Base-by-base conservation (phyloP, 345 rosid species). In the Aurinia saxatilis region DNA sequence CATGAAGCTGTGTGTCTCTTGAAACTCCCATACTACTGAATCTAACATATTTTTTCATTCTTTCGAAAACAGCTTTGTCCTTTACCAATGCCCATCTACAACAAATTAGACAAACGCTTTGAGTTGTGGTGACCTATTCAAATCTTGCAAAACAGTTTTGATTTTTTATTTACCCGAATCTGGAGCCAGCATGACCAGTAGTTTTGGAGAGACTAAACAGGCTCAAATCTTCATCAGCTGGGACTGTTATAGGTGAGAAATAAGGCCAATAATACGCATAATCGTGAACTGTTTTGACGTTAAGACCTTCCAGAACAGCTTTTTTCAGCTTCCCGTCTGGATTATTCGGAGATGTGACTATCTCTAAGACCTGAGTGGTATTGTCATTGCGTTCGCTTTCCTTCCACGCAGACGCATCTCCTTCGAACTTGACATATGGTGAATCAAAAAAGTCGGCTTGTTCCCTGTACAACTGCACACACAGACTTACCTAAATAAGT, bases 341-440 rank as follows among this genome's bases (percentile, higher is more conserved):
- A 69, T 90, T 90, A 75, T 87, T 84, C 0, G 97, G 95, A 37
- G 91, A 75, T 17, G 95, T 84, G 1, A 84, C 95, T 42, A 90
- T 67, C 71, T 90, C 95, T 49, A 90, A 67, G 6, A 80, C 17
- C 16, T 73, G 38, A 21, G 19, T 54, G 2, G 41, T 31, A 5
- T 30, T 61, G 55, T 75, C 75, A 10, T 8, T 65, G 8, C 69
- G 63, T 50, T 63, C 50, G 74, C 57, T 9, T 60, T 48, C 6
- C 7, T 40, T 50, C 66, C 66, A 59, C 9, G 1, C 38, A 41
- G 72, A 50, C 1, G 66, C 60, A 49, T 89, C 91, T 52, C 96
- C 96, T 66, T 66, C 65, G 33, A 78, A 86, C 54, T 64, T 46
- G 61, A 47, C 71, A 19, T 70, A 61, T 31, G 1, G 44, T 0